phyloP scores from a whole-genome alignment of 768 basidiomycete species.

The Kondoa subrosea region DNA sequence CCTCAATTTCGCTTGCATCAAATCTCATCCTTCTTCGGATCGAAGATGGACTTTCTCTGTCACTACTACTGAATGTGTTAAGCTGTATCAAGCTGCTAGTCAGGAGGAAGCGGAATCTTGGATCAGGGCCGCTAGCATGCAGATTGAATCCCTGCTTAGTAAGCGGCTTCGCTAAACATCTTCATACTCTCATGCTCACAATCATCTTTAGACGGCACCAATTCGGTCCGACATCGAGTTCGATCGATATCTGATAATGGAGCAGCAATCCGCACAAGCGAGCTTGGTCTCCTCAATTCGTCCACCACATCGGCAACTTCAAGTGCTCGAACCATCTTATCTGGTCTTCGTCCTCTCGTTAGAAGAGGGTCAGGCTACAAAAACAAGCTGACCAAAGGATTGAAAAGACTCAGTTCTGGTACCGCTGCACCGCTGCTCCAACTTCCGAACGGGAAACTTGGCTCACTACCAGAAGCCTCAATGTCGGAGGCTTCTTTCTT shows the following conservation, averaged over 20 bases:
- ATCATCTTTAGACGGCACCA: background rate
- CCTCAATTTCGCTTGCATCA: slow-evolving; percentile 5
- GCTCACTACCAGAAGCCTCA: background rate
- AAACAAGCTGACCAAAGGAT: background rate
- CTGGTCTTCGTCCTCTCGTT: background rate
- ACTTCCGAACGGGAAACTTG: background rate
- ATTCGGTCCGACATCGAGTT: background rate
- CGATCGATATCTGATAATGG: background rate
- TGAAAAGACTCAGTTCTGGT: background rate
- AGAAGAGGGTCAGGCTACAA: background rate
- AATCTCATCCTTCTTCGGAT: background rate
- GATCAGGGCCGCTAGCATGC: slow-evolving; percentile 1
- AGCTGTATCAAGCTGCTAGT: background rate
- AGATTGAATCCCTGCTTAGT: slow-evolving; percentile 4
- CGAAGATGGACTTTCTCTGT: background rate
- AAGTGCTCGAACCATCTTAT: background rate
- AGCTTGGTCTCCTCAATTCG: background rate
- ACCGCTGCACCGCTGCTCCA: background rate
- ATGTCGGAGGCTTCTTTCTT: background rate
- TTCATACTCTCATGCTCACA: background rate
- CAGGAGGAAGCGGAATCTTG: background rate
- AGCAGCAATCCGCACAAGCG: background rate
- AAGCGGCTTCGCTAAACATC: background rate
- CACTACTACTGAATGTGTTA: background rate
- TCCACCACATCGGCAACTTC: background rate